Evolutionary conservation across 2,329 filamentous ascomycete genomes (phyloP).

Genomic region (Curvularia lunata): DNA sequence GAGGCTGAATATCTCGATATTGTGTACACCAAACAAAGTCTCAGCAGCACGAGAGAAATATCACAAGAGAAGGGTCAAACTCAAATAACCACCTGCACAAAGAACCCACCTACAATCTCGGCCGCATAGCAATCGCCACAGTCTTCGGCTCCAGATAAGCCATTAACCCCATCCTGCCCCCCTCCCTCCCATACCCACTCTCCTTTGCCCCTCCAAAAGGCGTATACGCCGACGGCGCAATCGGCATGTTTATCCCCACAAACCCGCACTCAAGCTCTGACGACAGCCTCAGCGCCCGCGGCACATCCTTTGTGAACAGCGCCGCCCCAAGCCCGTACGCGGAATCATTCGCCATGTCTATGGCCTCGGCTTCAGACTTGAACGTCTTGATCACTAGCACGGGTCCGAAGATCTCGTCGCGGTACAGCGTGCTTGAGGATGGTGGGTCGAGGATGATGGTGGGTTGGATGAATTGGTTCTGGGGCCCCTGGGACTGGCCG

Average conservation of each 20-base stretch:
- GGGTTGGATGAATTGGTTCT: conserved; percentile 6
- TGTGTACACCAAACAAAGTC: background rate
- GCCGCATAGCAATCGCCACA: background rate
- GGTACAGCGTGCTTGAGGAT: conserved; percentile 1
- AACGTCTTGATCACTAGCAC: conserved; percentile 40
- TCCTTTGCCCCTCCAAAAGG: conserved; percentile 11
- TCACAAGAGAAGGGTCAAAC: background rate
- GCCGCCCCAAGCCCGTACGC: conserved; percentile 32
- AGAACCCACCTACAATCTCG: background rate
- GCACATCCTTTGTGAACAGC: conserved; percentile 20
- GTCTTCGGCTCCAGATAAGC: conserved; percentile 10
- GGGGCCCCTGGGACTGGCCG: conserved; percentile 5
- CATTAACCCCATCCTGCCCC: conserved; percentile 1
- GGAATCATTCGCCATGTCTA: conserved; percentile 43
- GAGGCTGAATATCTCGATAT: background rate
- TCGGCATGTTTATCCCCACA: conserved; percentile 22
- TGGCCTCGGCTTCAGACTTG: conserved; percentile 42
- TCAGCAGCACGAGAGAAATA: background rate
- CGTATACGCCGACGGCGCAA: background rate
- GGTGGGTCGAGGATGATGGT: conserved; percentile 7
- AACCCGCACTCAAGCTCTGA: conserved; percentile 28
- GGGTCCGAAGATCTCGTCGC: conserved; percentile 44
- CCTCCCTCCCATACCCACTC: conserved; percentile 9
- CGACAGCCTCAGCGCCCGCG: conserved; percentile 27
- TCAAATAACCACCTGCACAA: background rate